Evolutionary conservation across 1,284 basidiomycete species (phyloP), one percentile per base, ranked within the genome.

Genomic region (Xerocomus amazonicus): DNA sequence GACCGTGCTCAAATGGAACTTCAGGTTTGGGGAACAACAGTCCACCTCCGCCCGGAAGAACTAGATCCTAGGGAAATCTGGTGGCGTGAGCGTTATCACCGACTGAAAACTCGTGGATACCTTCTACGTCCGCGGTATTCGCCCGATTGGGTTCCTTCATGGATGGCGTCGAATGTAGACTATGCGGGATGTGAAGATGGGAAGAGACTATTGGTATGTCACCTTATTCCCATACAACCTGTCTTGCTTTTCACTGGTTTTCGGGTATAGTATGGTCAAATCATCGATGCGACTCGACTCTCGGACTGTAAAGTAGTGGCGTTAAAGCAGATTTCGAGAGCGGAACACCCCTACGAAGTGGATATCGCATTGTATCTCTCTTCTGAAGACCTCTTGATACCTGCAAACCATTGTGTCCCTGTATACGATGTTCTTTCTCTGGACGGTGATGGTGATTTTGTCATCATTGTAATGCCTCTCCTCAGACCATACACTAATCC

Each of bases 111-210:
- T 2, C 49, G 36, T 26, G 72, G 73, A 10, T 73, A 73, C 40
- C 50, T 58, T 26, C 61, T 74, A 3, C 65, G 71, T 0, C 59
- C 64, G 6, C 55, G 71, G 3, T 72, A 68, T 5, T 48, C 53
- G 51, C 67, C 71, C 1, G 62, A 61, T 13, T 73, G 70, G 68
- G 48, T 60, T 0, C 64, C 70, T 0, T 71, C 70, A 1, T 73
- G 70, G 69, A 45, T 40, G 27, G 47, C 34, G 14, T 53, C 55
- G 1, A 53, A 55, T 0, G 57, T 40, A 7, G 3, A 23, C 12
- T 45, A 44, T 9, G 23, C 12, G 3, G 27, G 38, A 2, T 45
- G 45, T 36, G 42, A 19, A 14, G 45, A 26, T 53, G 55, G 41
- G 56, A 65, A 48, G 62, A 65, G 48, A 44, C 43, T 59, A 58